These are phyloP conservation scores for Populus pruinosa DNA, from an alignment of 345 rosid species.

Conservation along the genomic window DNA sequence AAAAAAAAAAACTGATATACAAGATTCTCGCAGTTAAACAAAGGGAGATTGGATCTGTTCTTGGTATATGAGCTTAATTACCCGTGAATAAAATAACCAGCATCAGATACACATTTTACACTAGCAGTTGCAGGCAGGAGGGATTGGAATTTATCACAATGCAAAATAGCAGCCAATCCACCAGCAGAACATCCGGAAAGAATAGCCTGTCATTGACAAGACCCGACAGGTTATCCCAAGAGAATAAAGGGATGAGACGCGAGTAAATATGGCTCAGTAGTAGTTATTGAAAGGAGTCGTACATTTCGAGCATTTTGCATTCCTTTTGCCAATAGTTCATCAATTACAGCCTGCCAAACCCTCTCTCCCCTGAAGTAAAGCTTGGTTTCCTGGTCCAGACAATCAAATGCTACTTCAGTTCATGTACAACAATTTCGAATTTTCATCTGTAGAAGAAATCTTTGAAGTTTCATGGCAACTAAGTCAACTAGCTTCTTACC, in stretches of 20 bases:
- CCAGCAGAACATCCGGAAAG: constrained; percentile 98
- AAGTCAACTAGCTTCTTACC: constrained; percentile 43
- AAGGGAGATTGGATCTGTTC: not conserved
- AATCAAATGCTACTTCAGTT: constrained; percentile 1
- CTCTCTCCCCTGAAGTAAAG: constrained; percentile 96
- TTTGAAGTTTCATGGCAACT: not conserved
- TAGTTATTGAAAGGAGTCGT: not conserved
- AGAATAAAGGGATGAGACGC: not conserved
- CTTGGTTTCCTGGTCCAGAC: constrained; percentile 57
- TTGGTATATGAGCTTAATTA: constrained; percentile 34
- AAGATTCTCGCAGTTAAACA: not conserved
- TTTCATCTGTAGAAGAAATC: not conserved
- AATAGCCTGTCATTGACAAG: constrained; percentile 52
- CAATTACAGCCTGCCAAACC: constrained; percentile 68
- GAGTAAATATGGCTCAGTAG: not conserved
- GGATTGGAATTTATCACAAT: constrained; percentile 77
- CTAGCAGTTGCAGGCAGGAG: constrained; percentile 61
- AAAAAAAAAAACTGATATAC: not conserved
- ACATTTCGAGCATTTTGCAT: constrained; percentile 82
- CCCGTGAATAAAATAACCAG: constrained; percentile 87
- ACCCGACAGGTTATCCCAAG: not conserved
- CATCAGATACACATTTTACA: constrained; percentile 93
- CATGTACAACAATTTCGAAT: no score
- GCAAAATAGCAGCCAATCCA: constrained; percentile 80
- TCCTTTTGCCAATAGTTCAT: constrained; percentile 78